Conservation (phyloP, 352 stramenopile genomes). For the Pythium pyrilobum region DNA sequence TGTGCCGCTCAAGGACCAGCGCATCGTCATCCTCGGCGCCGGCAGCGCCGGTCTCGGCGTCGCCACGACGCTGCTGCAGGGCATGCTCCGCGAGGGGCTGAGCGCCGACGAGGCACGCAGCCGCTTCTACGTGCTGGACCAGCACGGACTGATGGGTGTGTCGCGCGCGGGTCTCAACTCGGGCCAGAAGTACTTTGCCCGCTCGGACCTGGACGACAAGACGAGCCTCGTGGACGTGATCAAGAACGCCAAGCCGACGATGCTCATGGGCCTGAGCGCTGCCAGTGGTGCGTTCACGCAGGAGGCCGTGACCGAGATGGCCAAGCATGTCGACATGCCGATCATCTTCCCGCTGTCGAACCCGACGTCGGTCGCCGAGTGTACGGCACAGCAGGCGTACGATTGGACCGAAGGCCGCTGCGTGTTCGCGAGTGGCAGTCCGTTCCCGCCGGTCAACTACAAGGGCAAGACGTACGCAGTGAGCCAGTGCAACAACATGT, state of each 20-base stretch:
- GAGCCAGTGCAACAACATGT: conserved; percentile 96
- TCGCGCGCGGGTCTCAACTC: conserved; percentile 50
- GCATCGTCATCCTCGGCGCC: conserved; percentile 94
- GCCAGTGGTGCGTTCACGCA: conserved; percentile 85
- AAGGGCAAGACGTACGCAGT: conserved; percentile 78
- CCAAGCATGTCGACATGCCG: conserved; percentile 78
- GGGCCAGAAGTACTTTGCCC: conserved; percentile 79
- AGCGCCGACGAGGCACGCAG: conserved; percentile 59
- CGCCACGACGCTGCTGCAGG: conserved; percentile 82
- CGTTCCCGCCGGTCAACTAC: conserved; percentile 91
- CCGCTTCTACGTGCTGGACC: conserved; percentile 78
- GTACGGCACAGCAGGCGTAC: conserved; percentile 95
- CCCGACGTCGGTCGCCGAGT: conserved; percentile 95
- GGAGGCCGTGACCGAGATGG: conserved; percentile 84
- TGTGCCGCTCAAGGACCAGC: conserved; percentile 89
- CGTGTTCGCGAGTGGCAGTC: conserved; percentile 95
- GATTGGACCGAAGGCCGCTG: conserved; percentile 94
- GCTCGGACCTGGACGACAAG: conserved; percentile 62
- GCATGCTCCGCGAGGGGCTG: conserved; percentile 88
- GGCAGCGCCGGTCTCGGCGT: conserved; percentile 94
- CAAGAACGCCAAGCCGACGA: conserved; percentile 89
- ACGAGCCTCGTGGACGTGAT: conserved; percentile 78
- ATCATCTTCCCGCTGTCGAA: conserved; percentile 98
- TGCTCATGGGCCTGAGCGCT: conserved; percentile 92
- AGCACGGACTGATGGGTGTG: conserved; percentile 60